phyloP scores from a whole-genome alignment of 352 stramenopile species.

The Globisporangium okanoganense region DNA sequence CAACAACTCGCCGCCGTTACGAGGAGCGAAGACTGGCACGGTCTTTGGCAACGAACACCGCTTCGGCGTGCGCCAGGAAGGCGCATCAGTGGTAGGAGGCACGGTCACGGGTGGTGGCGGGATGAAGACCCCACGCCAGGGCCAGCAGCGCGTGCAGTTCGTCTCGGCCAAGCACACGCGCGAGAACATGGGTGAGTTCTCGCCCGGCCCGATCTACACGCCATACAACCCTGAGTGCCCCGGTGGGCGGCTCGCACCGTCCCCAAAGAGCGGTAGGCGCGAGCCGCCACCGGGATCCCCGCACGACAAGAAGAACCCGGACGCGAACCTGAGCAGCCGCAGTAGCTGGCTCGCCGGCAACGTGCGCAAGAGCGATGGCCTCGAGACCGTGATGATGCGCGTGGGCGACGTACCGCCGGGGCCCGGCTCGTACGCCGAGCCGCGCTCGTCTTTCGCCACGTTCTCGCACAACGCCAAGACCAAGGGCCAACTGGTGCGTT shows the following conservation, averaged over 20 bases:
- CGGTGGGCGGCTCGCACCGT: conserved; percentile 60
- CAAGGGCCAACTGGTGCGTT: conserved; percentile 19
- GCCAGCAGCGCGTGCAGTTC: conserved; percentile 66
- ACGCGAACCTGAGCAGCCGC: conserved; percentile 73
- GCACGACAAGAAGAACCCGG: conserved; percentile 48
- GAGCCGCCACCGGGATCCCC: conserved; percentile 38
- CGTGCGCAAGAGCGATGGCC: conserved; percentile 63
- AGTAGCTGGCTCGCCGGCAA: conserved; percentile 80
- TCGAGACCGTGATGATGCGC: conserved; percentile 75
- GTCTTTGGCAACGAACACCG: conserved; percentile 75
- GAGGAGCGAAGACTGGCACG: conserved; percentile 30
- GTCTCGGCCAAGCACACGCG: conserved; percentile 70
- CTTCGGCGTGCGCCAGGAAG: conserved; percentile 54
- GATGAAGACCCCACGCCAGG: conserved; percentile 25
- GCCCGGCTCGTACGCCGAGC: conserved; percentile 64
- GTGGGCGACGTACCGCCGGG: conserved; percentile 64
- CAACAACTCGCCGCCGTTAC: conserved; percentile 20
- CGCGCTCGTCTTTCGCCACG: conserved; percentile 63
- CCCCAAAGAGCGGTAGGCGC: conserved; percentile 29
- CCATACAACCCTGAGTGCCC: conserved; percentile 67
- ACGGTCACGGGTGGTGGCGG: background rate
- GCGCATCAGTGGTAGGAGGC: background rate
- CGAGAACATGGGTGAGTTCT: conserved; percentile 87
- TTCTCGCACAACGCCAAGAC: conserved; percentile 76
- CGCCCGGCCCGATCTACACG: conserved; percentile 75